Evolutionary conservation across 805 yeast genomes (phyloP).

Genomic region (Candida alai): DNA sequence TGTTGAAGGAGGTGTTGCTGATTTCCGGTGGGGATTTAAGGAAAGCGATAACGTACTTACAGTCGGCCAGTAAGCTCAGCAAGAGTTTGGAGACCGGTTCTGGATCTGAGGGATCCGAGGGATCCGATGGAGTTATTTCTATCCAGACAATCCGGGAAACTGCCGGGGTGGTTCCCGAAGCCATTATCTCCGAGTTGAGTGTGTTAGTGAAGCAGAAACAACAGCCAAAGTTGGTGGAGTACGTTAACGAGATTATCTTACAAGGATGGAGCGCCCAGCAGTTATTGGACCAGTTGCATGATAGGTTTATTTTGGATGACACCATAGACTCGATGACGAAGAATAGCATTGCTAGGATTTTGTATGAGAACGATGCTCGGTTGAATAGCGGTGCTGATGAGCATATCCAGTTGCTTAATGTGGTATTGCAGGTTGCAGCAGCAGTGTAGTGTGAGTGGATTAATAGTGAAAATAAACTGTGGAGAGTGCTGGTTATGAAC

Average conservation of each 20-base stretch:
- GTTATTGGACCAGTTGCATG: conserved; percentile 68
- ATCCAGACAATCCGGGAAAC: conserved; percentile 55
- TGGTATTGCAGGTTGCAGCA: conserved; percentile 35
- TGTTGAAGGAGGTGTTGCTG: conserved; percentile 58
- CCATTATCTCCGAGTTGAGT: conserved; percentile 40
- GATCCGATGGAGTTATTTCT: conserved; percentile 34
- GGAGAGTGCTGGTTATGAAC: background rate
- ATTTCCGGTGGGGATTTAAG: conserved; percentile 89
- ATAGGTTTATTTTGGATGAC: conserved; percentile 55
- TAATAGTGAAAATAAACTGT: background rate
- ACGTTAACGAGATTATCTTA: conserved; percentile 49
- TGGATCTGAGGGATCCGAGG: conserved; percentile 31
- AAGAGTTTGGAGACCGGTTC: conserved; percentile 14
- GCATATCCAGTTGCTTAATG: conserved; percentile 71
- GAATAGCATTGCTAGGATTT: conserved; percentile 54
- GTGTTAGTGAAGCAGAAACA: conserved; percentile 24
- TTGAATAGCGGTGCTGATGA: conserved; percentile 87
- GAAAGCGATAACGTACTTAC: conserved; percentile 85
- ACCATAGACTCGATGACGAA: conserved; percentile 50
- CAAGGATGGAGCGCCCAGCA: conserved; percentile 83
- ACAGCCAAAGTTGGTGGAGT: conserved; percentile 27
- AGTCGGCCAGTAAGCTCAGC: conserved; percentile 69
- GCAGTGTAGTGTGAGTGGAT: conserved; percentile 4
- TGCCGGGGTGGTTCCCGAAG: conserved; percentile 68
- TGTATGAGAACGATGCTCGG: conserved; percentile 73